These are phyloP conservation scores for Phytophthora hibernalis DNA, from an alignment of 352 stramenopile species.

Conservation along the genomic window DNA sequence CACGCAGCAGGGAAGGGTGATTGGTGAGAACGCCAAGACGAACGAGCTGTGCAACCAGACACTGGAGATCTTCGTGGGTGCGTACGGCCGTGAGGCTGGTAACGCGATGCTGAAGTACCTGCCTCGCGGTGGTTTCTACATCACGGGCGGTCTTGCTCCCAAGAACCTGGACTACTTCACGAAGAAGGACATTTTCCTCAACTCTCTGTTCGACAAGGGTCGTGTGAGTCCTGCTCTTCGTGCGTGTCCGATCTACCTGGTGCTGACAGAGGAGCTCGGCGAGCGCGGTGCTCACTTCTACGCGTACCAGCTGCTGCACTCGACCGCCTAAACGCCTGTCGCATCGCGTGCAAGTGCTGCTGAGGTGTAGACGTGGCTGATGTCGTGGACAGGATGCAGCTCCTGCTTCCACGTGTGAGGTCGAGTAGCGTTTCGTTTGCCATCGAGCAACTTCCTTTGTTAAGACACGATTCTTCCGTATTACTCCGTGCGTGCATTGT, in stretches of 20 bases:
- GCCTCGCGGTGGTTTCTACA: constrained; percentile 95
- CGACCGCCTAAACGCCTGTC: constrained; percentile 40
- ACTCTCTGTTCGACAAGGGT: constrained; percentile 80
- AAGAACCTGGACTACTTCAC: constrained; percentile 96
- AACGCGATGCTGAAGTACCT: constrained; percentile 94
- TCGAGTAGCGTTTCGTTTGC: constrained; percentile 32
- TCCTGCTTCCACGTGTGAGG: constrained; percentile 9
- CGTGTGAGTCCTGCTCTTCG: constrained; percentile 75
- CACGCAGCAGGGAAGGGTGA: constrained; percentile 72
- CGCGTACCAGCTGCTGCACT: constrained; percentile 20
- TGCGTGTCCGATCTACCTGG: constrained; percentile 80
- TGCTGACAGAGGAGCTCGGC: constrained; percentile 76
- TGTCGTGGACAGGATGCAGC: not conserved
- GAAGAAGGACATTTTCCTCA: constrained; percentile 66
- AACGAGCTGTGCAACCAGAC: constrained; percentile 80
- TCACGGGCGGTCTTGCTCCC: constrained; percentile 94
- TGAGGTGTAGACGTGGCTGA: constrained; percentile 30
- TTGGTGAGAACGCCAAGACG: constrained; percentile 86
- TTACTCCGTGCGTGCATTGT: constrained; percentile 6
- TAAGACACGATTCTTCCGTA: constrained; percentile 28
- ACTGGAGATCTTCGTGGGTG: constrained; percentile 93
- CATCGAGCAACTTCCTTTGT: constrained; percentile 32
- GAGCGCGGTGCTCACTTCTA: not conserved
- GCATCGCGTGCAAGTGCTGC: constrained; percentile 24
- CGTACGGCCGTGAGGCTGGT: constrained; percentile 84